Evolutionary conservation across 306 rosid species (phyloP), one percentile per base, ranked within the genome.

Genomic region (Cucurbita maxima): DNA sequence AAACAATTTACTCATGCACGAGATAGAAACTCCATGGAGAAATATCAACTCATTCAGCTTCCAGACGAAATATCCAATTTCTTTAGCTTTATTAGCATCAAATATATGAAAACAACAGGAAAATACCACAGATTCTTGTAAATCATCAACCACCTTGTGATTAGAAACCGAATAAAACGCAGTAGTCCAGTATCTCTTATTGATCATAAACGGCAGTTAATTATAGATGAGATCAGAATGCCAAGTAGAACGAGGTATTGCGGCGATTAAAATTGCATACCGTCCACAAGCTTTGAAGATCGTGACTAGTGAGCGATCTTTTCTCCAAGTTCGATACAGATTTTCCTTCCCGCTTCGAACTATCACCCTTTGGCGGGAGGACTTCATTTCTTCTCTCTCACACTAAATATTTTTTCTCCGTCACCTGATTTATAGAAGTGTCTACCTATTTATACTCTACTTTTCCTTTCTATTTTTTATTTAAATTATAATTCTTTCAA

Each of bases 361-460:
- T 63, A n/a, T 19, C 51, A n/a, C 36, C 36, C 34, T n/a, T 63
- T 63, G 71, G 71, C 71, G 71, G 71, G 71, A 63, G 52, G 71
- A 63, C 19, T 18, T 18, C 50, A 4, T 0, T 10, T 57, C 25
- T 22, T 20, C 5, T 4, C 4, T 4, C 54, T 50, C 54, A 50
- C 54, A 1, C 18, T 50, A 50, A 50, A 50, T 50, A 30, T 30
- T 30, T 30, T 30, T 30, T 30, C 34, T 2, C 34, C 34, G 34
- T 30, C 34, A 30, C 34, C 34, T 30, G 3, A 30, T 30, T 30
- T 30, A 30, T 2, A 30, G 34, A 30, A 30, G 34, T 3, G 34
- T 3, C 34, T 30, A 30, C 34, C 34, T 30, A 30, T 30, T 30
- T 30, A 30, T 30, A 30, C 34, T 30, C 4, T 30, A 1, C 34